Conservation (phyloP, 306 rosid genomes). For the Citrullus mucosospermus region DNA sequence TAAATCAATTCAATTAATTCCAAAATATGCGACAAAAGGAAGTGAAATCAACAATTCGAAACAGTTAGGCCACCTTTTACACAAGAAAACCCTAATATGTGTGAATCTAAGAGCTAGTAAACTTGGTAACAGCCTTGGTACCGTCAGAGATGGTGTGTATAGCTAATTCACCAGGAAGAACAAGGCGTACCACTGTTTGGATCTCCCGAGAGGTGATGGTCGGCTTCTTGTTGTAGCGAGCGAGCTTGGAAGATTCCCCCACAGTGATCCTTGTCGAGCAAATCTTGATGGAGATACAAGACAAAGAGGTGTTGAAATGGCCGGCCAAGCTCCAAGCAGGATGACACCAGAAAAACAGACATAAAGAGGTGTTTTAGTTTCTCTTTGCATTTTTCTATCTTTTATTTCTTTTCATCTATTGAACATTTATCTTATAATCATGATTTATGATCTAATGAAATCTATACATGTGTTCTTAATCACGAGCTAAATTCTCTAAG, state of each 20-base stretch:
- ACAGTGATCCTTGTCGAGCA: too few species aligned
- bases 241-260: conserved; percentile 28
- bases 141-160: conserved; percentile 64
- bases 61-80: not conserved
- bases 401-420: too few species aligned
- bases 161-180: conserved; percentile 46
- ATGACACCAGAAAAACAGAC: too few species aligned
- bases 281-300: too few species aligned
- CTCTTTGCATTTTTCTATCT: too few species aligned
- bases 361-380: too few species aligned
- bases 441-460: too few species aligned
- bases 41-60: not conserved
- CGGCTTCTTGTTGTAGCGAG: conserved; percentile 50
- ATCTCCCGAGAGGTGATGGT: conserved; percentile 54
- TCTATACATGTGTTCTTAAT: too few species aligned
- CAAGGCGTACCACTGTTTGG: conserved; percentile 44
- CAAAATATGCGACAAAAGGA: not conserved
- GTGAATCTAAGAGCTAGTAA: conserved; percentile 30
- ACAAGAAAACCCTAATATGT: not conserved
- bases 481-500: too few species aligned
- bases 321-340: too few species aligned
- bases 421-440: too few species aligned
- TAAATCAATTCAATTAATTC: not conserved
- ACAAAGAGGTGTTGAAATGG: too few species aligned
- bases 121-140: conserved; percentile 49